These are phyloP conservation scores for Phialocephala sp. DNA, from an alignment of 2,329 filamentous ascomycete genomes.

Conservation along the genomic window DNA sequence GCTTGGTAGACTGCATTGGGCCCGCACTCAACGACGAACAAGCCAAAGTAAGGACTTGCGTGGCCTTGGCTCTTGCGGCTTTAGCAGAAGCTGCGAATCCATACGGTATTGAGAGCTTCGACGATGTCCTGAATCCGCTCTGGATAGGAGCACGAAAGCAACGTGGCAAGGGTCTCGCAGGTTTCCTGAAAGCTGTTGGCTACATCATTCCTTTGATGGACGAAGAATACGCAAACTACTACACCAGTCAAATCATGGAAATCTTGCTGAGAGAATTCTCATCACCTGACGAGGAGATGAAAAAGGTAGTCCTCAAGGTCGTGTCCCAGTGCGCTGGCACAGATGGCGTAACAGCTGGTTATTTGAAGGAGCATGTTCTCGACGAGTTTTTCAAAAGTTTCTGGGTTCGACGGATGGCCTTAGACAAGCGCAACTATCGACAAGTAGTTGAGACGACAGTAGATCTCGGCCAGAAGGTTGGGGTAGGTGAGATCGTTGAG, in stretches of 20 bases:
- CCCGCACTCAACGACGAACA: conserved; percentile 97
- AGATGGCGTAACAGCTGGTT: conserved; percentile 91
- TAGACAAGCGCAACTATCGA: conserved; percentile 97
- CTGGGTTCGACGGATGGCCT: conserved; percentile 95
- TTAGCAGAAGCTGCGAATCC: conserved; percentile 95
- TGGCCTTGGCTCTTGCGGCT: conserved; percentile 91
- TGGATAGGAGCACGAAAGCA: conserved; percentile 95
- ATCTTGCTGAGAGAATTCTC: conserved; percentile 95
- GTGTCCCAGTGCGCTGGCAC: conserved; percentile 95
- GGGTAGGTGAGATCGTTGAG: conserved; percentile 92
- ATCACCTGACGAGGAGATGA: conserved; percentile 99
- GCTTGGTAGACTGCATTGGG: conserved; percentile 93
- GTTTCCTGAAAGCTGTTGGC: conserved; percentile 95
- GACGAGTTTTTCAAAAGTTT: conserved; percentile 99
- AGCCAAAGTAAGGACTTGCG: conserved; percentile 96
- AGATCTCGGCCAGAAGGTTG: conserved; percentile 97
- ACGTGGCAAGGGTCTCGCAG: conserved; percentile 92
- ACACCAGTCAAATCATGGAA: conserved; percentile 98
- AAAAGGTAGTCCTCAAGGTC: conserved; percentile 98
- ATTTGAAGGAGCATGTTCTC: conserved; percentile 93
- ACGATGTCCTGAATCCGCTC: conserved; percentile 94
- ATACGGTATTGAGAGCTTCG: conserved; percentile 98
- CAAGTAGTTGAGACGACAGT: conserved; percentile 98
- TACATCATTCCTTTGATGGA: conserved; percentile 99
- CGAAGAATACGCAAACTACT: conserved; percentile 99